Evolutionary conservation across 148 eudicot species (phyloP).

Genomic region (Arbutus unedo): DNA sequence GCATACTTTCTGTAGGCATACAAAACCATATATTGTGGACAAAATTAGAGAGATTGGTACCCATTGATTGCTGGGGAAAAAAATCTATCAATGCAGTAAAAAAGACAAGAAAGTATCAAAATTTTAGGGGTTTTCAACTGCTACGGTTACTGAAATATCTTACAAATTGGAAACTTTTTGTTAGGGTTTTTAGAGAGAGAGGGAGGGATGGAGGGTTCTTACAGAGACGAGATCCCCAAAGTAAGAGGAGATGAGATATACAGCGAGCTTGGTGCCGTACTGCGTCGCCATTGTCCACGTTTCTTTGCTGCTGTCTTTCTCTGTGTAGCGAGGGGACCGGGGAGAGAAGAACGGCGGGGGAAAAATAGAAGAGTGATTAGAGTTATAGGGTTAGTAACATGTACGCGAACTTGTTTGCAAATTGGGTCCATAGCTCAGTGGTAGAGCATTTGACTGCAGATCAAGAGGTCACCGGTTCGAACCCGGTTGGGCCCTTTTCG

Average conservation of each 20-base stretch:
- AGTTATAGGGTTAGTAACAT: not conserved
- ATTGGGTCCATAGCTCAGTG: conserved; percentile 13
- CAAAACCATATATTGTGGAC: not conserved
- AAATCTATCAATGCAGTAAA: too few species aligned
- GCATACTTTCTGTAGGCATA: conserved; percentile 68
- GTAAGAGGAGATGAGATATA: conserved; percentile 51
- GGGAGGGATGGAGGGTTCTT: conserved; percentile 19
- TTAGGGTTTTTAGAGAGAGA: not conserved
- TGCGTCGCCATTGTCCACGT: conserved; percentile 25
- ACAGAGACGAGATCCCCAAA: conserved; percentile 73
- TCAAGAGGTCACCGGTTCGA: conserved; percentile 16
- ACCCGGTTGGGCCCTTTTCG: conserved; percentile 13
- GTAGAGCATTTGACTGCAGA: conserved; percentile 14
- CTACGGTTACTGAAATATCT: not conserved
- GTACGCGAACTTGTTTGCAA: too few species aligned
- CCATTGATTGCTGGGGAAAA: not conserved
- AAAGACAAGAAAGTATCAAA: too few species aligned
- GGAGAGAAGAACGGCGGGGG: not conserved
- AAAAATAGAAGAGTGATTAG: not conserved
- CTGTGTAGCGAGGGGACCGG: not conserved
- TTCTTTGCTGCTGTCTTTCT: not conserved
- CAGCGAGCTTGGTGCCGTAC: conserved; percentile 74
- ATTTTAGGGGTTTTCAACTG: too few species aligned
- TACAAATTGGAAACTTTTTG: not conserved
- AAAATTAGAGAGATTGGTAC: not conserved